Evolutionary conservation across 257 asterid species (phyloP), one percentile per base, ranked within the genome.

Genomic region (Ehretia macrophylla): DNA sequence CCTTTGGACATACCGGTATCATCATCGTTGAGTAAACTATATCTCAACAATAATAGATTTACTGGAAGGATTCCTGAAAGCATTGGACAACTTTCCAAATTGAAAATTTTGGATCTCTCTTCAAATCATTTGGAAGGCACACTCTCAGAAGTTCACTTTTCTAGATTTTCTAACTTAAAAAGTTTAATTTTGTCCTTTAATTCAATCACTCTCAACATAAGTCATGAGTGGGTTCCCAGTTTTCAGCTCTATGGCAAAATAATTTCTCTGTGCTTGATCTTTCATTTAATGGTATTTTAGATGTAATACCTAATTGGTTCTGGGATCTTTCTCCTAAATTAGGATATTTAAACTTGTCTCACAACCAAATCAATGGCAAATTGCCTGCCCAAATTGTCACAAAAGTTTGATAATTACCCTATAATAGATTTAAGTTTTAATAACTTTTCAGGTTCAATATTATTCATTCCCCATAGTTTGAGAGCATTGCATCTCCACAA

Each of bases 311-410:
- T 42, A 8, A 49, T 19, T 72, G 77, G 79, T 60, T 75, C 8
- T 62, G 72, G 62, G 32, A 19, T 42, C 20, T 70, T 2, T 51
- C 73, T 16, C 27, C 63, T 5, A 5, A 4, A 14, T 0, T 65
- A 5, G 0, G 0, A 3, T n/a, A 17, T 45, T 60, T 79, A 27
- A 73, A 72, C 56, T 52, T 79, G 39, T 75, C 82, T 12, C 57
- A 63, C 64, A 75, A 79, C 65, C 58, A 56, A 1, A 56, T 79
- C 48, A 48, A 62, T 49, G 85, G 85, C 13, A 46, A 35, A 5
- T 21, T 67, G 35, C 67, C 73, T 17, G 63, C n/a, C n/a, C n/a
- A n/a, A 64, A 20, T 49, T 67, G 0, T 40, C 63, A 27, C 42
- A 13, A 5, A 51, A 18, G 12, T 16, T 8, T 0, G 2, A 19